Base-by-base conservation (phyloP, 768 basidiomycete genomes). In the Suillus tomentosus region DNA sequence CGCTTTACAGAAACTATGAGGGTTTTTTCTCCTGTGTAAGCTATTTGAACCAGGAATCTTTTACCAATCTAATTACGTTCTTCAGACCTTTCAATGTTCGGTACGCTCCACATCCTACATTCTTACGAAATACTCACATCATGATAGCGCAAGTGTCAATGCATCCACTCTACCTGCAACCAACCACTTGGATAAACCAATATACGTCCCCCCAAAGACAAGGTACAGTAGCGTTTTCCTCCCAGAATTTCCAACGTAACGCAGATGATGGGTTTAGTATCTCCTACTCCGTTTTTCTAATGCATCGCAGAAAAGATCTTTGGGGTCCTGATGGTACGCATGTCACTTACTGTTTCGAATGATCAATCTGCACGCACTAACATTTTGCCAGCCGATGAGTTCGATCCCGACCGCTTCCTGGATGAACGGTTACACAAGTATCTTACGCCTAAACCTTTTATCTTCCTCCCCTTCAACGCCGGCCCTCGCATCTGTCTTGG, bases 381-480 rank as follows among this genome's bases (percentile, higher is more conserved):
- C 36, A 10, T 37, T 9, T 56, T 39, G 15, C 48, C 65, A 88
- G 88, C 88, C 5, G 79, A 85, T 55, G 81, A 85, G 69, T 90
- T 90, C 62, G 89, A 91, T 69, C 89, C 89, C 0, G 87, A 89
- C 65, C 83, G 89, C 5, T 91, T 88, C 79, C 77, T 90, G 51
- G 89, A 90, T 69, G 79, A 85, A 11, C 79, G 89, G 11, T 73
- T 89, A 40, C 80, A 85, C 66, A 85, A 84, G 68, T 87, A 89
- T 63, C 79, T 90, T 36, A 77, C 83, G 36, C 81, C 83, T 43
- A 88, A 89, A 66, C 82, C 87, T 0, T 89, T 87, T 76, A 87
- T 89, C 63, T 92, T 91, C 77, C 79, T 90, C 5, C 87, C 86
- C 17, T 87, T 87, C 78, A 87, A 86, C 63, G 85, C 76, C 17